Percentiles rank a stretch among this genome's conserved stretches.
phyloP scores from a whole-genome alignment of 2,329 filamentous ascomycete species.

The Kalmusia sp. region DNA sequence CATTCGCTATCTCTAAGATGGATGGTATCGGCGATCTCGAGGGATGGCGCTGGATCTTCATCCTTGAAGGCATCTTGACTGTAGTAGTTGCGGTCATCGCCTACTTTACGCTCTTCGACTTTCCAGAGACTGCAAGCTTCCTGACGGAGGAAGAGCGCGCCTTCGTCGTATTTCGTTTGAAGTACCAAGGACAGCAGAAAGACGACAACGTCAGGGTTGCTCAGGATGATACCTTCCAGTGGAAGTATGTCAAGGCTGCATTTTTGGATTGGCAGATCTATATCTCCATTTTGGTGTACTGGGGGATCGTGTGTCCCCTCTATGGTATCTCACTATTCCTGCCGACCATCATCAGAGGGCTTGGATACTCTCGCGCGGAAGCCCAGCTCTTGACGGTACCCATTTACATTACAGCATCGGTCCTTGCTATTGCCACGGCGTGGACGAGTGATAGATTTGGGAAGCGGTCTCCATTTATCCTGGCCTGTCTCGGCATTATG shows the following conservation, averaged over 20 bases:
- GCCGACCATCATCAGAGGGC: constrained; percentile 56
- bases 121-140: constrained; percentile 66
- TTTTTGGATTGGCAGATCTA: constrained; percentile 58
- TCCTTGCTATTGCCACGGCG: constrained; percentile 42
- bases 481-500: constrained; percentile 41
- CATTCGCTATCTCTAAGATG: constrained; percentile 66
- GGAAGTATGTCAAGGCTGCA: constrained; percentile 58
- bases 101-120: constrained; percentile 67
- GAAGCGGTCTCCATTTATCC: constrained; percentile 44
- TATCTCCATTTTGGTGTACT: constrained; percentile 65
- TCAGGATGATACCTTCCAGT: constrained; percentile 71
- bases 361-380: constrained; percentile 49
- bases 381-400: constrained; percentile 53
- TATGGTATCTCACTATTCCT: constrained; percentile 48
- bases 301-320: constrained; percentile 57
- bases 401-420: constrained; percentile 49
- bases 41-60: constrained; percentile 47
- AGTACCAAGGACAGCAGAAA: constrained; percentile 53
- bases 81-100: constrained; percentile 44
- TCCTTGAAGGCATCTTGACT: constrained; percentile 44
- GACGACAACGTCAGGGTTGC: constrained; percentile 72
- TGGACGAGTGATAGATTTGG: constrained; percentile 38
- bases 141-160: constrained; percentile 60
- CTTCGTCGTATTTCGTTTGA: constrained; percentile 68
- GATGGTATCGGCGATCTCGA: constrained; percentile 58